Evolutionary conservation across 1,139 yeast species (phyloP), one percentile per base, ranked within the genome.

Genomic region (Yamadazyma buinensis): DNA sequence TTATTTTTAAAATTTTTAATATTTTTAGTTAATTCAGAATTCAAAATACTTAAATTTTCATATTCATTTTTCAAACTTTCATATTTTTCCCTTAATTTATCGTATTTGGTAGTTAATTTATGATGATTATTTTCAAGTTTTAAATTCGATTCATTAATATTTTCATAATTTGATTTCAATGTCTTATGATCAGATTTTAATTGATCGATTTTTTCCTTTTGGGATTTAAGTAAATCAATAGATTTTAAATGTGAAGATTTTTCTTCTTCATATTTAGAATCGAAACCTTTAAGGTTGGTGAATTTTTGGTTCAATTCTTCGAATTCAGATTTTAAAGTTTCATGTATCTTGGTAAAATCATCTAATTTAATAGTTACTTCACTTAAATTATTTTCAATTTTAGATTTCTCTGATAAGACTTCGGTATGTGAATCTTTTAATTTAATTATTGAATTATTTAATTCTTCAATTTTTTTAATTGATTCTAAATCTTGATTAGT

Each of bases 401-500:
- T 44, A 42, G 25, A 40, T 40, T 42, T 57, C 47, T 35, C 55
- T 48, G 23, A 41, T 39, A 15, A 38, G 35, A 29, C 51, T 35
- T 14, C 42, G 39, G 32, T 42, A 41, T 41, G 56, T 46, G 29
- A 46, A 21, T n/a, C 39, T 39, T 37, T 52, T 36, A 31, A 49
- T 28, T 22, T 47, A 42, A 18, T 42, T 29, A 26, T 47, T 18
- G 35, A 47, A 8, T 31, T 30, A 32, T 46, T 51, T 10, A 50
- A 40, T 9, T 42, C 36, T 18, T 51, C 44, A 10, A 63, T 46
- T 7, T 48, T 44, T 1, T 46, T 50, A 13, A 44, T 49, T n/a
- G 52, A 39, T 10, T 44, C 43, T 17, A 44, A 45, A 35, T 59
- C 67, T 15, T 57, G 58, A 2, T 31, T 35, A 28, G 53, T 55